Percentiles rank a stretch among this genome's conserved stretches.
phyloP scores from a whole-genome alignment of 2,329 filamentous ascomycete genomes.

The Pleochaeta shiraiana region DNA sequence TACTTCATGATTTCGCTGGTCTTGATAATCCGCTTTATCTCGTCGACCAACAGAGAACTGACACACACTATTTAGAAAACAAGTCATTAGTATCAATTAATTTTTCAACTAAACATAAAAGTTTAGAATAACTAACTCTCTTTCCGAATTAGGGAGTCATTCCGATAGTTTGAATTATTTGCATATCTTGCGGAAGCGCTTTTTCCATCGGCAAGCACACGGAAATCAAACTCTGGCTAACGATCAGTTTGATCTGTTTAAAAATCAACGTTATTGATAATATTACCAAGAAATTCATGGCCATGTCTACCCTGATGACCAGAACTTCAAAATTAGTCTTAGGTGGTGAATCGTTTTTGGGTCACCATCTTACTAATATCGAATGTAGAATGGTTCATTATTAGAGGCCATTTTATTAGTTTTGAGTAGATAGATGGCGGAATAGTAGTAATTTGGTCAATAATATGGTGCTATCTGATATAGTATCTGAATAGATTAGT shows the following conservation, averaged over 20 bases:
- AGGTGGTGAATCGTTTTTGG: conserved; percentile 2
- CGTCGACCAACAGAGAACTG: conserved; percentile 69
- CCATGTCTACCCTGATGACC: conserved; percentile 95
- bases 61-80: conserved; percentile 55
- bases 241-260: conserved; percentile 9
- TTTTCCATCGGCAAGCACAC: conserved; percentile 74
- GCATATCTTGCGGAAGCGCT: conserved; percentile 92
- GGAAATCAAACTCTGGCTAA: conserved; percentile 74
- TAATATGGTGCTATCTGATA: no score
- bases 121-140: conserved; percentile 47
- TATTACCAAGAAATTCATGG: conserved; percentile 83
- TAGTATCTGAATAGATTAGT: no score
- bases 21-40: conserved; percentile 95
- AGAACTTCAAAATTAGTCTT: conserved; percentile 37
- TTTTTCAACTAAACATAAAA: not conserved
- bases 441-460: no score
- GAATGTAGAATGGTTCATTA: conserved; percentile 73
- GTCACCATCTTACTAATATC: conserved; percentile 62
- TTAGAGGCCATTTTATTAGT: no score
- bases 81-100: not conserved
- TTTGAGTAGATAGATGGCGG: no score
- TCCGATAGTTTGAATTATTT: conserved; percentile 99
- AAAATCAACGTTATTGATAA: not conserved
- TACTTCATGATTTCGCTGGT: conserved; percentile 96
- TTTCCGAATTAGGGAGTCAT: conserved; percentile 97